Evolutionary conservation across 2,329 filamentous ascomycete genomes (phyloP), one percentile per base, ranked within the genome.

Genomic region (Talaromyces sp.): DNA sequence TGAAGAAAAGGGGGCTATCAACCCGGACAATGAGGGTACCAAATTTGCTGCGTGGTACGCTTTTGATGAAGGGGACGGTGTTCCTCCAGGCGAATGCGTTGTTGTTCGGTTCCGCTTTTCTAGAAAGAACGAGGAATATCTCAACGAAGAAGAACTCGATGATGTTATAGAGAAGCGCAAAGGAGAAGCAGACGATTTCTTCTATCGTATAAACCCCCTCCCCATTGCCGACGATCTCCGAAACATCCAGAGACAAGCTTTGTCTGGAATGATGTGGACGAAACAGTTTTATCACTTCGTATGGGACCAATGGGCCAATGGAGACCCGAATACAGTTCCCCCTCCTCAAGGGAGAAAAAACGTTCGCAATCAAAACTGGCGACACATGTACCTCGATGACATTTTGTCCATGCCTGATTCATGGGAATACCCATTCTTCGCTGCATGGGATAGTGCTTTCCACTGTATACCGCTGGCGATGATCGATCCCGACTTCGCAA

Each of bases 391-490:
- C 75, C 86, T 96, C 67, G 95, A 98, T 66, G 93, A 98, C 72
- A 92, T 98, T 63, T 76, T 98, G 35, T 97, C 93, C 0, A 97
- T 98, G 93, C 95, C 93, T 0, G 93, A 98, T 74, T 96, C 93
- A 0, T 98, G 93, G 93, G 93, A 98, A 71, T 98, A 98, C 69
- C 93, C 93, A 0, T 98, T 97, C 80, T 97, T 97, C 73, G 93
- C 93, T 21, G 93, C 93, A 4, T 98, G 93, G 93, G 93, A 98
- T 74, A 93, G 90, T 58, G 93, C 93, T 5, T 98, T 98, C 76
- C 95, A 98, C 77, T 96, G 93, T 72, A 96, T 98, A 67, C 91
- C 93, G 0, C 78, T 98, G 63, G 90, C 95, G 43, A 97, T 98
- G 93, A 93, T 98, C 64, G 93, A 98, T 69, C 95, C 93, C 0